These are phyloP conservation scores for Mycosphaerella sp. DNA, from an alignment of 2,329 filamentous ascomycete species.

Conservation along the genomic window DNA sequence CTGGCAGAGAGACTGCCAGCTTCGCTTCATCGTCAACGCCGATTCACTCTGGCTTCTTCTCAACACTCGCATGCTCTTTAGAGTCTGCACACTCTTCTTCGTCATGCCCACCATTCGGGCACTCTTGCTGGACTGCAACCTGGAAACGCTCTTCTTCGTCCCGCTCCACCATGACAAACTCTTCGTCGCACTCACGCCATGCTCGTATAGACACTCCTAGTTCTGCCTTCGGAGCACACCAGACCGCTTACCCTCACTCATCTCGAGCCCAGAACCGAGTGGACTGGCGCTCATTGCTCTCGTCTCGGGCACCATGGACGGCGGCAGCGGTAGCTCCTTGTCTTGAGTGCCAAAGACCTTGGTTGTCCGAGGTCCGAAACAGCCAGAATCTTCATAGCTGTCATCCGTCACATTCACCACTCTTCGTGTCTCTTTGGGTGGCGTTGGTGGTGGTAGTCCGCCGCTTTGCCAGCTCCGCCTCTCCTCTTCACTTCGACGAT, in stretches of 20 bases:
- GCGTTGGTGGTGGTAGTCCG: conserved; percentile 39
- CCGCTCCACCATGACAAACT: neutral
- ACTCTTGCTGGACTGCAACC: too few species aligned
- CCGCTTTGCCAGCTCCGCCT: conserved; percentile 22
- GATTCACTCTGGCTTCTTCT: neutral
- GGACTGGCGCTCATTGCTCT: conserved; percentile 22
- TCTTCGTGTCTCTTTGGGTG: conserved; percentile 35
- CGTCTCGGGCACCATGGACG: conserved; percentile 13
- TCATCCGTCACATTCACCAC: conserved; percentile 3
- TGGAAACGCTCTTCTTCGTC: neutral
- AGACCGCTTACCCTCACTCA: conserved; percentile 1
- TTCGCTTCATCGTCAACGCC: conserved; percentile 3
- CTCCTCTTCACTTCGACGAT: conserved; percentile 18
- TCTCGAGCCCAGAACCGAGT: conserved; percentile 2
- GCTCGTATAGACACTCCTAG: neutral
- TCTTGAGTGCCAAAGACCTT: conserved; percentile 19
- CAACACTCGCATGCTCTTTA: too few species aligned
- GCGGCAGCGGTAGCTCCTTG: conserved; percentile 27
- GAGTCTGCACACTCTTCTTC: too few species aligned
- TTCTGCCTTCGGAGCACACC: neutral
- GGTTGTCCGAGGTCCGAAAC: conserved; percentile 1
- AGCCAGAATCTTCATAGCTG: conserved; percentile 1
- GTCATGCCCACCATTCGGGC: too few species aligned
- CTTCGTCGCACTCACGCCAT: neutral
- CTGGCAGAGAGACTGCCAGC: conserved; percentile 7